These are phyloP conservation scores for Geotrichum candidum DNA, from an alignment of 1,139 yeast genomes.

Conservation along the genomic window DNA sequence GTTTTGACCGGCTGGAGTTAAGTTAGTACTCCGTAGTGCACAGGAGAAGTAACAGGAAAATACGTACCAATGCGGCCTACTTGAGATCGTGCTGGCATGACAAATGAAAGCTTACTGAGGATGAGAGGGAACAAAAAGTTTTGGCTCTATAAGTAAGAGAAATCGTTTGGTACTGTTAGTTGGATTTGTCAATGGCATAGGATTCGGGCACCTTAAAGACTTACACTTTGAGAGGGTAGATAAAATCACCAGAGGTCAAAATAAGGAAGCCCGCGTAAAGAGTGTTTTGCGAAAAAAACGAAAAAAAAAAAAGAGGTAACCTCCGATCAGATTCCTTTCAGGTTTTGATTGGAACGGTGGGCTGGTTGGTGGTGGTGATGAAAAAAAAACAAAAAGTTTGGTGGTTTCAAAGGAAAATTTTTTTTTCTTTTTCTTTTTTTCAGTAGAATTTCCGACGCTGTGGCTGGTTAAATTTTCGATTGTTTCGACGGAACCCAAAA, in stretches of 20 bases:
- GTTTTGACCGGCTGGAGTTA: slow-evolving; percentile 4
- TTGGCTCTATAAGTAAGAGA: neutral
- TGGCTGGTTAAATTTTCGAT: neutral
- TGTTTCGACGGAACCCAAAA: neutral
- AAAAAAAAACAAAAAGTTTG: neutral
- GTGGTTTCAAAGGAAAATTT: neutral
- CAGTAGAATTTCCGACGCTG: neutral
- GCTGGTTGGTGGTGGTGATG: neutral
- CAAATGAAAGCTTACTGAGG: neutral
- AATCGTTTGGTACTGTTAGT: neutral
- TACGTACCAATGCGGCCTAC: slow-evolving; percentile 14
- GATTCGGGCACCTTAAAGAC: neutral
- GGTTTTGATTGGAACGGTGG: neutral
- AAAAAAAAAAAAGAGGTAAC: neutral
- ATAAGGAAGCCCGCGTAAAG: neutral
- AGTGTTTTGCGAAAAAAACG: neutral
- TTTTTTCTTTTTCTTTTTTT: no score
- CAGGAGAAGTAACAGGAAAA: neutral
- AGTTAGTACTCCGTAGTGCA: neutral
- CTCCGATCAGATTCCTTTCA: neutral
- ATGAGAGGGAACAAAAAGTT: neutral
- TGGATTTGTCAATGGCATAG: neutral
- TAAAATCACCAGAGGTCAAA: neutral
- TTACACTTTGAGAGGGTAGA: neutral
- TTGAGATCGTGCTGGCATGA: slow-evolving; percentile 13